A percentile compares a stretch with the other conserved stretches of the same genome.
Evolutionary conservation across 257 asterid genomes (phyloP).

Genomic region (Rhazya stricta): DNA sequence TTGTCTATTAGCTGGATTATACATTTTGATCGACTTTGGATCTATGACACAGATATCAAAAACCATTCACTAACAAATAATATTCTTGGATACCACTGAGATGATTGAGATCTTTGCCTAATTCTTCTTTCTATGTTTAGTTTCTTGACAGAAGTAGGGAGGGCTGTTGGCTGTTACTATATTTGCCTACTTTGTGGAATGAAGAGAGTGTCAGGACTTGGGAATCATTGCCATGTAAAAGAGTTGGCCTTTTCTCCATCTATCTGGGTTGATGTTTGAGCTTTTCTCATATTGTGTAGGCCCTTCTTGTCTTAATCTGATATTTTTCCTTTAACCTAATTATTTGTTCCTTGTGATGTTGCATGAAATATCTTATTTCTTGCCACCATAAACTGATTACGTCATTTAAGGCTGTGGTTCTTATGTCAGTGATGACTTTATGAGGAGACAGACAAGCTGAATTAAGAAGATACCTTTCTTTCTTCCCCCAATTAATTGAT

Average conservation of each 20-base stretch:
- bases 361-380: neutral
- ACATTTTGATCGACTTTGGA: no score
- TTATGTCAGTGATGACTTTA: neutral
- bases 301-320: neutral
- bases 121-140: no score
- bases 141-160: no score
- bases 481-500: neutral
- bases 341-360: neutral
- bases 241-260: neutral
- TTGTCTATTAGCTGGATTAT: no score
- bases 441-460: neutral
- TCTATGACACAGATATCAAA: no score
- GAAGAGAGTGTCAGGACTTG: no score
- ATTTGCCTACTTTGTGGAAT: no score
- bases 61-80: no score
- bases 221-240: neutral
- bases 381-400: neutral
- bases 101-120: no score
- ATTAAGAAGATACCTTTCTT: neutral
- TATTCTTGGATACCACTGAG: no score
- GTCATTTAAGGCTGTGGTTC: neutral
- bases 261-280: neutral
- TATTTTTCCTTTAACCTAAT: neutral
- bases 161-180: no score
- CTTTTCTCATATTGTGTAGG: neutral